phyloP scores from a whole-genome alignment of 352 stramenopile genomes.

The Pythium myriotylum region DNA sequence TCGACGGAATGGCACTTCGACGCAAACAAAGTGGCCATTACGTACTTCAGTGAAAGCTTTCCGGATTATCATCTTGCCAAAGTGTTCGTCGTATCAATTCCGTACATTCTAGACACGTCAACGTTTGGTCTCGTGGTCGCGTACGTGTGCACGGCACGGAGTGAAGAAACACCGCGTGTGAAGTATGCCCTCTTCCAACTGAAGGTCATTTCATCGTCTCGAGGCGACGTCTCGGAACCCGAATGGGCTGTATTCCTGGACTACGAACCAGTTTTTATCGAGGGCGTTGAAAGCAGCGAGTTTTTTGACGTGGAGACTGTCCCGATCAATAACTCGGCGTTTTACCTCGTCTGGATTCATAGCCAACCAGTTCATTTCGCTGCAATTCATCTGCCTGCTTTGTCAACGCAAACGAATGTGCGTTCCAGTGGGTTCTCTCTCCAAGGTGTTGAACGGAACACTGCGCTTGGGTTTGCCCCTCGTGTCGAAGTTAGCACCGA shows the following conservation, averaged over 20 bases:
- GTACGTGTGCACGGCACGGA: conserved; percentile 62
- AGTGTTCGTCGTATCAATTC: conserved; percentile 65
- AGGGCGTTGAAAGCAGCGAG: conserved; percentile 31
- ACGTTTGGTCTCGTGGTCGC: conserved; percentile 65
- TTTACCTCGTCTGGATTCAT: conserved; percentile 75
- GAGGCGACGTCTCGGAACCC: conserved; percentile 33
- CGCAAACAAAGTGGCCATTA: conserved; percentile 56
- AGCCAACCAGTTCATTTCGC: conserved; percentile 61
- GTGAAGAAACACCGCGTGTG: conserved; percentile 39
- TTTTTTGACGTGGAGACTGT: conserved; percentile 71
- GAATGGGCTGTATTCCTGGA: conserved; percentile 70
- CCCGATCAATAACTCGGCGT: conserved; percentile 52
- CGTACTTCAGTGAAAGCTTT: conserved; percentile 76
- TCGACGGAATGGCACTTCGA: conserved; percentile 64
- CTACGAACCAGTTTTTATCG: conserved; percentile 64
- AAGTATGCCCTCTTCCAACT: conserved; percentile 83
- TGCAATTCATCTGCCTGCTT: conserved; percentile 60
- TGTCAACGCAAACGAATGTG: conserved; percentile 47
- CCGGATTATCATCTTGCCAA: conserved; percentile 59
- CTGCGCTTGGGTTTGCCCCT: conserved; percentile 56
- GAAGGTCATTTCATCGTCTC: conserved; percentile 28
- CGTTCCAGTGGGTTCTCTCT: conserved; percentile 64
- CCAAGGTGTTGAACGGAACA: conserved; percentile 55
- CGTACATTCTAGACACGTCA: conserved; percentile 51
- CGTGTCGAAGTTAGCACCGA: conserved; percentile 56